phyloP scores from a whole-genome alignment of 2,329 filamentous ascomycete species.

The Fusarium sp. region DNA sequence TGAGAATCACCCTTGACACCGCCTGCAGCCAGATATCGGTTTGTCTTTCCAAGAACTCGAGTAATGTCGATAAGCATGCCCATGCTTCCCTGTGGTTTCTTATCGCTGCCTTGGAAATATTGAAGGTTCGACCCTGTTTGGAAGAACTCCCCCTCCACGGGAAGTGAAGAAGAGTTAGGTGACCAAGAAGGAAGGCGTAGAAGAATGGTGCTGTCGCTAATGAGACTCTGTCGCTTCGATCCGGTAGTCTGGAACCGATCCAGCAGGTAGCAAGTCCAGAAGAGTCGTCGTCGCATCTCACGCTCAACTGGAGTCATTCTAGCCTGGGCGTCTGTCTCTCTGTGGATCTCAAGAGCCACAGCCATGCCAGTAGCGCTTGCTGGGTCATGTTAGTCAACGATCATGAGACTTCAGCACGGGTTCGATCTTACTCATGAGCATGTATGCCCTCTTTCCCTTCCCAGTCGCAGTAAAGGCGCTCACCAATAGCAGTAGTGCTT shows the following conservation, averaged over 20 bases:
- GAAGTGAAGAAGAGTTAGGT: slow-evolving; percentile 68
- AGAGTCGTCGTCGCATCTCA: slow-evolving; percentile 82
- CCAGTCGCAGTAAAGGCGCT: slow-evolving; percentile 82
- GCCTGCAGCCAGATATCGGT: slow-evolving; percentile 84
- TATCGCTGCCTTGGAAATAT: slow-evolving; percentile 75
- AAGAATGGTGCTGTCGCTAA: slow-evolving; percentile 80
- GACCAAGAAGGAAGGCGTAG: slow-evolving; percentile 82
- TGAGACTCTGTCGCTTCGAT: slow-evolving; percentile 83
- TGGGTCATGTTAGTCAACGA: slow-evolving; percentile 56
- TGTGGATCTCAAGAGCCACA: slow-evolving; percentile 82
- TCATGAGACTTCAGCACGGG: too few relatives aligned
- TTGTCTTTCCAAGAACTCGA: slow-evolving; percentile 84
- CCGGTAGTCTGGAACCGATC: slow-evolving; percentile 87
- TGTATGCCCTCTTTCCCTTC: slow-evolving; percentile 86
- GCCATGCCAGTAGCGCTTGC: slow-evolving; percentile 85
- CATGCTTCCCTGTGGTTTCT: slow-evolving; percentile 79
- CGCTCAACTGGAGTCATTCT: slow-evolving; percentile 75
- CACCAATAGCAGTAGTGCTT: slow-evolving; percentile 80
- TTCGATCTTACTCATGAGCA: slow-evolving; percentile 76
- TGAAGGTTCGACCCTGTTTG: slow-evolving; percentile 82
- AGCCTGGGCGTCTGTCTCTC: slow-evolving; percentile 75
- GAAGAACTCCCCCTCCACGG: slow-evolving; percentile 84
- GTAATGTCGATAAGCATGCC: slow-evolving; percentile 88
- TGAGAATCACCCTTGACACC: slow-evolving; percentile 91
- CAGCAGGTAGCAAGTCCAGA: slow-evolving; percentile 90